Conservation (phyloP, 768 basidiomycete species). For the Daedaleopsis nitida region DNA sequence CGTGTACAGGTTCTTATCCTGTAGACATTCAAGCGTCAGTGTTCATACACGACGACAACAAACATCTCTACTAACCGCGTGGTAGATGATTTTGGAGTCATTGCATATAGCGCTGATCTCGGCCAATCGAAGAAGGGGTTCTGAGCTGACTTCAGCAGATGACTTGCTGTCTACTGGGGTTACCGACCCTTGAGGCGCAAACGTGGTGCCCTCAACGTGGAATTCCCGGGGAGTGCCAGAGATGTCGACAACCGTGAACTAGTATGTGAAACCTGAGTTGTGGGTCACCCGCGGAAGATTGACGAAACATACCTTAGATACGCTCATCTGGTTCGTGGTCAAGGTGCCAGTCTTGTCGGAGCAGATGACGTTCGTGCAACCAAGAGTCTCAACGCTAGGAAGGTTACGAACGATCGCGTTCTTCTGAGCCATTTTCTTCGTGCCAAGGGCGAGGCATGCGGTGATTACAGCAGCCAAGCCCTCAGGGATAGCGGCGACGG, state of each 20-base stretch:
- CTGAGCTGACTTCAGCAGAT: slow-evolving; percentile 58
- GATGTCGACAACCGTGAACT: slow-evolving; percentile 79
- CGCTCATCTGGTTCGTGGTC: slow-evolving; percentile 98
- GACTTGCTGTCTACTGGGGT: slow-evolving; percentile 65
- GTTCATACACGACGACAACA: not conserved
- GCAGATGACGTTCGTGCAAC: slow-evolving; percentile 98
- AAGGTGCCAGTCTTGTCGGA: slow-evolving; percentile 98
- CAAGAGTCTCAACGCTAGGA: slow-evolving; percentile 95
- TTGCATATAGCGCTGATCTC: slow-evolving; percentile 95
- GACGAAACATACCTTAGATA: slow-evolving; percentile 61
- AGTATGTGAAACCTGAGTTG: not conserved
- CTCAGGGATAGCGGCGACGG: slow-evolving; percentile 99
- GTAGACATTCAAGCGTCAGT: not conserved
- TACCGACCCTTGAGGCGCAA: slow-evolving; percentile 81
- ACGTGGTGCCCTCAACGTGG: slow-evolving; percentile 89
- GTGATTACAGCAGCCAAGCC: slow-evolving; percentile 99
- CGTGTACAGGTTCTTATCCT: slow-evolving; percentile 80
- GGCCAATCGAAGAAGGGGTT: slow-evolving; percentile 79
- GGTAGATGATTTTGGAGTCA: slow-evolving; percentile 88
- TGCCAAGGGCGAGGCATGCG: slow-evolving; percentile 93
- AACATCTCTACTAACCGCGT: slow-evolving; percentile 51
- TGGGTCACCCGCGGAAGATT: not conserved
- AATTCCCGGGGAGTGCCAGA: slow-evolving; percentile 61
- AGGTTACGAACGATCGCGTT: slow-evolving; percentile 97
- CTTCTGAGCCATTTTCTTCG: slow-evolving; percentile 99